Conservation (phyloP, 306 rosid species). For the Astragalus glycyphyllos region DNA sequence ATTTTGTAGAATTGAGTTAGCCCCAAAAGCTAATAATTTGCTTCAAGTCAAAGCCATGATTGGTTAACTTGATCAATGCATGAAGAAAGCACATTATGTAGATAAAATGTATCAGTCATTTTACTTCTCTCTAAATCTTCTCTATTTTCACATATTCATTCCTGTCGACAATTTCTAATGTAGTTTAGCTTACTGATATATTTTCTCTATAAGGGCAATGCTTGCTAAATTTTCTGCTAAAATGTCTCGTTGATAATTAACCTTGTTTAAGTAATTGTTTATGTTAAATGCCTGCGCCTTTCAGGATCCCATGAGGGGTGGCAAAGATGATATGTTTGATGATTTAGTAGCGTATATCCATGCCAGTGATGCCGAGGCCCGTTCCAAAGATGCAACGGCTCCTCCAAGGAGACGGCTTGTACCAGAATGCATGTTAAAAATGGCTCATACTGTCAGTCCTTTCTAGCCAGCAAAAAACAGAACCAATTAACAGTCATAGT, state of each 20-base stretch:
- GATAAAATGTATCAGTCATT: background rate
- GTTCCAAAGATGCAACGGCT: constrained; percentile 69
- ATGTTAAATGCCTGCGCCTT: constrained; percentile 27
- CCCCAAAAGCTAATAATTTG: no score
- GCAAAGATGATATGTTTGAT: constrained; percentile 74
- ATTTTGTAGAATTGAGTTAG: no score
- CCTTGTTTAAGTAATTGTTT: background rate
- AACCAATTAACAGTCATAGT: constrained; percentile 6
- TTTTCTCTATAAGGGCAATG: background rate
- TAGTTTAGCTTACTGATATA: constrained; percentile 6
- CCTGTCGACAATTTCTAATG: background rate
- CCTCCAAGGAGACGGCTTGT: constrained; percentile 88
- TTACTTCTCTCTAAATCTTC: background rate
- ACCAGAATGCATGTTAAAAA: constrained; percentile 81
- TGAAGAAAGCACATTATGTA: constrained; percentile 14
- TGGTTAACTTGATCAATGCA: background rate
- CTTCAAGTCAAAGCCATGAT: background rate
- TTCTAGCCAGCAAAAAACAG: constrained; percentile 51
- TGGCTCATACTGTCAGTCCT: constrained; percentile 87
- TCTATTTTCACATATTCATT: constrained; percentile 13
- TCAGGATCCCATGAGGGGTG: constrained; percentile 99
- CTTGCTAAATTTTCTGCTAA: background rate
- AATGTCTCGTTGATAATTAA: no score
- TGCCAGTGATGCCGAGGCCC: constrained; percentile 69
- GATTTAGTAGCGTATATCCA: constrained; percentile 76